A percentile compares a stretch with the other conserved stretches of the same genome.
Conservation (phyloP, 345 rosid species). For the Euphorbia tirucalli region DNA sequence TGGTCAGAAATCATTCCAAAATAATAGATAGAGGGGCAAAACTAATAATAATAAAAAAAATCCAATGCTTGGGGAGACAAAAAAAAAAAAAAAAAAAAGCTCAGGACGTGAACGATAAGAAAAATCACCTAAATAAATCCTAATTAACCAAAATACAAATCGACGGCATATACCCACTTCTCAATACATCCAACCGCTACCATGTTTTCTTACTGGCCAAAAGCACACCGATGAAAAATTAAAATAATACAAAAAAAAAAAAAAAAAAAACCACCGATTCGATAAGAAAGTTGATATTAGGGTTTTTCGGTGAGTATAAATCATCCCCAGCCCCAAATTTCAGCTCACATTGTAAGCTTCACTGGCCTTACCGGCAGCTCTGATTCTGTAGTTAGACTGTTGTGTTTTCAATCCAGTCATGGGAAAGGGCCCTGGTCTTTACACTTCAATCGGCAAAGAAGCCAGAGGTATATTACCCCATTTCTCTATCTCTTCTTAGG, state of each 20-base stretch:
- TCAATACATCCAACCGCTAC: constrained; percentile 5
- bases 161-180: constrained; percentile 1
- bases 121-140: background rate
- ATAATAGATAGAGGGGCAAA: too few relatives aligned
- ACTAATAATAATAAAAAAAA: background rate
- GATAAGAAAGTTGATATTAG: constrained; percentile 18
- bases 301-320: constrained; percentile 21
- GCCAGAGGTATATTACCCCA: constrained; percentile 59
- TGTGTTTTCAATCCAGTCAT: constrained; percentile 29
- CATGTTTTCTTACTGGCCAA: background rate
- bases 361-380: background rate
- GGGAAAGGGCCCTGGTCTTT: constrained; percentile 93
- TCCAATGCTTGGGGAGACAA: background rate
- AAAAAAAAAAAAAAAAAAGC: too few relatives aligned
- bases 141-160: background rate
- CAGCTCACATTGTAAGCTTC: background rate
- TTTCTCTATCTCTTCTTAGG: background rate
- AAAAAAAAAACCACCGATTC: background rate
- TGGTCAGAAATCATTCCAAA: too few relatives aligned
- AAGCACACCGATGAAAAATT: background rate
- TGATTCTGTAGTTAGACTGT: background rate
- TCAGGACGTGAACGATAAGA: background rate
- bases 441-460: constrained; percentile 88
- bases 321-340: background rate
- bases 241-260: background rate